phyloP scores from a whole-genome alignment of 2,329 filamentous ascomycete genomes.

The Trichothecium roseum region DNA sequence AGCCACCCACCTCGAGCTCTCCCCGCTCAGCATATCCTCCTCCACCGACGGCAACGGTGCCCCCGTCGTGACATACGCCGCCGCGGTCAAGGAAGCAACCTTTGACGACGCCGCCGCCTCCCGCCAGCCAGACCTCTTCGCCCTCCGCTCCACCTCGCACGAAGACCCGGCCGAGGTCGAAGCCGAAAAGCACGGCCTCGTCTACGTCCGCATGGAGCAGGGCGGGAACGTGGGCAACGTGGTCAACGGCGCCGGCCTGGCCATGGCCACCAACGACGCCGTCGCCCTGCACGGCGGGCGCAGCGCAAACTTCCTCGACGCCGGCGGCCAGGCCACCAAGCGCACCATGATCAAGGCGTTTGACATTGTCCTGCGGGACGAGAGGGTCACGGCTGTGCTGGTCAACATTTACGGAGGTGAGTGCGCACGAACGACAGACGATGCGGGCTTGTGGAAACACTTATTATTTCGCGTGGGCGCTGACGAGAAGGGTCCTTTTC shows the following conservation, averaged over 20 bases:
- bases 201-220: constrained; percentile 59
- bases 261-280: constrained; percentile 85
- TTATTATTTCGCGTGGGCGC: neutral
- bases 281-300: constrained; percentile 56
- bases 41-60: constrained; percentile 35
- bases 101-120: constrained; percentile 35
- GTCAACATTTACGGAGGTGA: constrained; percentile 44
- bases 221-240: constrained; percentile 66
- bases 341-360: constrained; percentile 73
- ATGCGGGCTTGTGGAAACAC: neutral
- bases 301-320: constrained; percentile 80
- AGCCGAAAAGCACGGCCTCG: constrained; percentile 55
- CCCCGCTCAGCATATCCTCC: constrained; percentile 30
- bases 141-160: constrained; percentile 19
- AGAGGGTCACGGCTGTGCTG: constrained; percentile 56
- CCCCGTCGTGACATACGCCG: constrained; percentile 25
- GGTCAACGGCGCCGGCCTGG: constrained; percentile 81
- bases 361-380: constrained; percentile 60
- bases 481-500: neutral
- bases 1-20: constrained; percentile 33
- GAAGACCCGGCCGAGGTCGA: constrained; percentile 24
- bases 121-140: constrained; percentile 29
- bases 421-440: constrained; percentile 1
- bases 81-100: constrained; percentile 8
- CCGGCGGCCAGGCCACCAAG: constrained; percentile 76